A percentile compares a stretch with the other conserved stretches of the same genome.
These are phyloP conservation scores for Fusarium bulbicola DNA, from an alignment of 2,329 filamentous ascomycete species.

Conservation along the genomic window DNA sequence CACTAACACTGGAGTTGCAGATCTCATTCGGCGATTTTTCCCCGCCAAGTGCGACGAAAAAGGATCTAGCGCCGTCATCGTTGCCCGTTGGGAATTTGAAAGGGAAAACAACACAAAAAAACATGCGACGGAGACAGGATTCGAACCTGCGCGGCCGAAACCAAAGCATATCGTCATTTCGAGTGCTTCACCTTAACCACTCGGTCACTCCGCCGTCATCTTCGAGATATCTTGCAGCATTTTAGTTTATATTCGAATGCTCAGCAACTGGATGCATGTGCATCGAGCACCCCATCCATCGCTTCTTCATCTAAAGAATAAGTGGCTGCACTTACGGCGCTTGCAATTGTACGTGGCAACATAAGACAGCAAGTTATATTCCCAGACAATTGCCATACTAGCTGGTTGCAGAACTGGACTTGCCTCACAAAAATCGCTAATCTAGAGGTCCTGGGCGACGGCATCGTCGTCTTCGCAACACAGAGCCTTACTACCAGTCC, in stretches of 20 bases:
- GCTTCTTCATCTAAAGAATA: too few relatives aligned
- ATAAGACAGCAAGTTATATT: rapidly evolving
- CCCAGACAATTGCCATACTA: rapidly evolving
- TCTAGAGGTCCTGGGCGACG: not conserved
- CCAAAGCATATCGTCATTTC: not conserved
- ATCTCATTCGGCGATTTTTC: not conserved
- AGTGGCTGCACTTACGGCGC: not conserved
- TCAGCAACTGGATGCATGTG: rapidly evolving
- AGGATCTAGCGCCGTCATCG: not conserved
- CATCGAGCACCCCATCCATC: too few relatives aligned
- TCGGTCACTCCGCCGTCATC: slow-evolving; percentile 1
- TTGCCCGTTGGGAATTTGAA: rapidly evolving
- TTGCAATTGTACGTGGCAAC: not conserved
- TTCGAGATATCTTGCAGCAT: rapidly evolving
- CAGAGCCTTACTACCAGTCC: not conserved
- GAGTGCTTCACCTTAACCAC: slow-evolving; percentile 2
- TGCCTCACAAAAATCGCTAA: not conserved
- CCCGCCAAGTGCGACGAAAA: not conserved
- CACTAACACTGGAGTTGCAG: too few relatives aligned
- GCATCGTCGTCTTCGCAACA: not conserved
- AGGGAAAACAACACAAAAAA: rapidly evolving
- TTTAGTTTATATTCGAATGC: rapidly evolving
- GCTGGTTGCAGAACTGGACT: rapidly evolving
- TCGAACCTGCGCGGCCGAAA: slow-evolving; percentile 1
- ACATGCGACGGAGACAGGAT: not conserved